Percentiles rank a stretch among this genome's conserved stretches.
Conservation (phyloP, 768 basidiomycete species). For the Cubamyces lactineus region DNA sequence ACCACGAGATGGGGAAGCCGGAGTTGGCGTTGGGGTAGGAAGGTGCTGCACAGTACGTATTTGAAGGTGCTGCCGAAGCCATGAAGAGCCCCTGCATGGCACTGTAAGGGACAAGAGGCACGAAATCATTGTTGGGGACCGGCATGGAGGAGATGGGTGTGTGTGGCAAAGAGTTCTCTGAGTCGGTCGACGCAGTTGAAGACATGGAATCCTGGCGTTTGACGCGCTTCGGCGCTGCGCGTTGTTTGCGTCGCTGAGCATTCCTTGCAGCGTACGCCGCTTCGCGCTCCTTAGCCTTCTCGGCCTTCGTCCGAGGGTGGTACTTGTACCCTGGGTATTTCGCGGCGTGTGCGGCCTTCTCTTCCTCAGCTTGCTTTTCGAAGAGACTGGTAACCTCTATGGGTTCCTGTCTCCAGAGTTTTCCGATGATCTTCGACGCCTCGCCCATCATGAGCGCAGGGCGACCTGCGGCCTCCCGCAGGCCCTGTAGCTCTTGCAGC, state of each 20-base stretch:
- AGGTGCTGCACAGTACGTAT: too few relatives aligned
- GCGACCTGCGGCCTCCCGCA: slow-evolving; percentile 7
- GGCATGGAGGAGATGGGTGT: too few relatives aligned
- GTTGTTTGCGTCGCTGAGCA: slow-evolving; percentile 2
- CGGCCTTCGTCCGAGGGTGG: slow-evolving; percentile 16
- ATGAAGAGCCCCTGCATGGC: too few relatives aligned
- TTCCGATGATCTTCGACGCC: slow-evolving; percentile 18
- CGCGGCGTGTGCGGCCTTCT: slow-evolving; percentile 14
- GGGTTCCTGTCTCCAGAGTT: slow-evolving; percentile 13
- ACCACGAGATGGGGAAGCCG: too few relatives aligned
- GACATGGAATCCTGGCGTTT: too few relatives aligned
- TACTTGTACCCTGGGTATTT: slow-evolving; percentile 23
- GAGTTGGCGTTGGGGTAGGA: too few relatives aligned
- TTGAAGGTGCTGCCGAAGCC: too few relatives aligned
- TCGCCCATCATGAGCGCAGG: slow-evolving; percentile 11
- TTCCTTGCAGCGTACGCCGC: not conserved
- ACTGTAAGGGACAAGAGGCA: too few relatives aligned
- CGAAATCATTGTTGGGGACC: too few relatives aligned
- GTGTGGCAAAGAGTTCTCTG: too few relatives aligned
- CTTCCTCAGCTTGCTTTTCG: slow-evolving; percentile 13
- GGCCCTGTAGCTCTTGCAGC: slow-evolving; percentile 6
- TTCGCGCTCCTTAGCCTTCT: slow-evolving; percentile 9
- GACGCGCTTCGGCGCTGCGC: not conserved
- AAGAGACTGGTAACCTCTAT: slow-evolving; percentile 4
- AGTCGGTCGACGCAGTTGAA: too few relatives aligned